phyloP scores from a whole-genome alignment of 768 basidiomycete species.

The Stropharia rugosoannulata region DNA sequence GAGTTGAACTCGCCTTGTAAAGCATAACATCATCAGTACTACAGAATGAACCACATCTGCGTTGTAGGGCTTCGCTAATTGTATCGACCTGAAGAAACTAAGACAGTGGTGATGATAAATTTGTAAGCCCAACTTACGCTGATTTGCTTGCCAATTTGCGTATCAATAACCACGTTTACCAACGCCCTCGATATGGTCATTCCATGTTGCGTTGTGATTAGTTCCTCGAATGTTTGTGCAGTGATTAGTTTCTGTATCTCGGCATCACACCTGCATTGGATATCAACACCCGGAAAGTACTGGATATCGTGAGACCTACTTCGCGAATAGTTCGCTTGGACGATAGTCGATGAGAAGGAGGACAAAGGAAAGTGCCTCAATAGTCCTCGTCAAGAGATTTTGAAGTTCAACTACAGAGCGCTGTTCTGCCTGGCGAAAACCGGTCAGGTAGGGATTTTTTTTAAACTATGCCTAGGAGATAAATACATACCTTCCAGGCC shows the following conservation, averaged over 20 bases:
- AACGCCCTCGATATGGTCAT: constrained; percentile 85
- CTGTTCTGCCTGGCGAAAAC: constrained; percentile 65
- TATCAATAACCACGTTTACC: constrained; percentile 95
- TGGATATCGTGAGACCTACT: constrained; percentile 46
- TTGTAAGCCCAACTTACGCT: constrained; percentile 54
- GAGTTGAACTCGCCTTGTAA: constrained; percentile 68
- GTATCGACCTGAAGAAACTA: constrained; percentile 75
- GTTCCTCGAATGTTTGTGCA: constrained; percentile 78
- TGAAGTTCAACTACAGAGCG: constrained; percentile 77
- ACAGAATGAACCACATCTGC: constrained; percentile 95
- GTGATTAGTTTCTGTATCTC: constrained; percentile 69
- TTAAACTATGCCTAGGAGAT: neutral
- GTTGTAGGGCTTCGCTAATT: constrained; percentile 92
- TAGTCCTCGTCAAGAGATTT: constrained; percentile 74
- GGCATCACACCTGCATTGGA: constrained; percentile 58
- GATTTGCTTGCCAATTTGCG: constrained; percentile 96
- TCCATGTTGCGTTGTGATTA: constrained; percentile 84
- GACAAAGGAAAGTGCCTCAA: constrained; percentile 94
- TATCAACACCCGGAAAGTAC: constrained; percentile 3
- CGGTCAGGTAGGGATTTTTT: neutral
- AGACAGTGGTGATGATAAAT: constrained; percentile 5
- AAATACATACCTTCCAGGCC: constrained; percentile 74
- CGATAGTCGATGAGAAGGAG: constrained; percentile 91
- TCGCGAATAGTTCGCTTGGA: constrained; percentile 78
- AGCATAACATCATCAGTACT: constrained; percentile 97